A percentile compares a stretch with the other conserved stretches of the same genome.
These are phyloP conservation scores for Sugiyamaella boreocaroliniensis DNA, from an alignment of 805 yeast species.

Conservation along the genomic window DNA sequence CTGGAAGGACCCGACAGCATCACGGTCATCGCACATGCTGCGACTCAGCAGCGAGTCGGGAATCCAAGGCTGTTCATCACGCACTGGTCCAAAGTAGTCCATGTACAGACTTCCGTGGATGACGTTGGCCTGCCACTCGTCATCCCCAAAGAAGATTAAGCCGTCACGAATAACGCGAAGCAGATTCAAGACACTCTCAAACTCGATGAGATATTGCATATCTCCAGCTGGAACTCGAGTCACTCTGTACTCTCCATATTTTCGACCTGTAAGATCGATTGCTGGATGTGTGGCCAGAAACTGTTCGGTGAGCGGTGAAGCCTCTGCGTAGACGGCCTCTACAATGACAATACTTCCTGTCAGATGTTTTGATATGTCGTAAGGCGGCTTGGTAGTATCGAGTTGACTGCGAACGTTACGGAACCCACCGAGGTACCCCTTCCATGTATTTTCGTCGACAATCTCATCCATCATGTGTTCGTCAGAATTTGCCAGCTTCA, in stretches of 20 bases:
- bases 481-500: too few relatives aligned
- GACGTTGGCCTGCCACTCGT: neutral
- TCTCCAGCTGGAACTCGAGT: neutral
- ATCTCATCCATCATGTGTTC: too few relatives aligned
- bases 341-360: neutral
- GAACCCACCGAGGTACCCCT: neutral
- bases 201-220: neutral
- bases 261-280: neutral
- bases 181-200: neutral
- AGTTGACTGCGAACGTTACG: neutral
- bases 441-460: too few relatives aligned
- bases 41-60: neutral
- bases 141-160: neutral
- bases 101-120: neutral
- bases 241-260: neutral
- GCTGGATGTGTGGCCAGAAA: neutral
- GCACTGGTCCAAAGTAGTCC: neutral
- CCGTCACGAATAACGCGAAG: neutral
- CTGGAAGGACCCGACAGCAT: too few relatives aligned
- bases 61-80: neutral
- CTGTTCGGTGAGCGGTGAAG: neutral
- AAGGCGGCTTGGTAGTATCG: neutral
- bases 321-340: neutral
- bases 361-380: neutral
- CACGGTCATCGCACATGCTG: too few relatives aligned